Percentiles rank a stretch among this genome's conserved stretches.
Evolutionary conservation across 306 rosid species (phyloP).

Genomic region (Cucurbita argyrosperma): DNA sequence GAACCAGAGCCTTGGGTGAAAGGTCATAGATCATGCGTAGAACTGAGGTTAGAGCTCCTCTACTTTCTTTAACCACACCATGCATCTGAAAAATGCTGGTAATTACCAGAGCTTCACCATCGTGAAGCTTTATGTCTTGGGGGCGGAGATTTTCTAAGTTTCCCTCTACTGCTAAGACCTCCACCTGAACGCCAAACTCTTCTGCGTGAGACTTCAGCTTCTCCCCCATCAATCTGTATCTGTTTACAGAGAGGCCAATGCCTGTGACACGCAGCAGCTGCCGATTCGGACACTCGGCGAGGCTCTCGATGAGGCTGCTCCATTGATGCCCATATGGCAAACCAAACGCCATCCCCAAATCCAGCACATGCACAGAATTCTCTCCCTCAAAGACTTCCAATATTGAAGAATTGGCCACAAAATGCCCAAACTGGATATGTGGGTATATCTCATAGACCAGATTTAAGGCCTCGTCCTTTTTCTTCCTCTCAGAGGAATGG

Average conservation of each 20-base stretch:
- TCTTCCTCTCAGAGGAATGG: conserved; percentile 31
- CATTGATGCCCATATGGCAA: conserved; percentile 65
- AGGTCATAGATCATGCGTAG: conserved; percentile 55
- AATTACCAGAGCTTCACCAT: conserved; percentile 53
- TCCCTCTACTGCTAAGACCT: conserved; percentile 38
- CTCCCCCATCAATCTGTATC: conserved; percentile 36
- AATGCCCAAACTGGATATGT: conserved; percentile 74
- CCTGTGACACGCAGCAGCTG: conserved; percentile 39
- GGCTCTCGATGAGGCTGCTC: conserved; percentile 42
- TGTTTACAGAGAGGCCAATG: conserved; percentile 36
- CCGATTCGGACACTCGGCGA: conserved; percentile 14
- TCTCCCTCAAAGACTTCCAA: conserved; percentile 97
- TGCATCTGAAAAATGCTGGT: conserved; percentile 80
- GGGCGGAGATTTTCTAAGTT: conserved; percentile 38
- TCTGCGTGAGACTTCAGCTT: conserved; percentile 41
- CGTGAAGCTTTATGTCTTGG: conserved; percentile 31
- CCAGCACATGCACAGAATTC: conserved; percentile 66
- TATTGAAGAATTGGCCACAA: conserved; percentile 53
- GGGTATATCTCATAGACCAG: conserved; percentile 68
- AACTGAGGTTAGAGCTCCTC: conserved; percentile 71
- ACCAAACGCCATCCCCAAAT: conserved; percentile 68
- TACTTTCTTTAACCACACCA: conserved; percentile 76
- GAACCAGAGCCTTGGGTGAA: conserved; percentile 43
- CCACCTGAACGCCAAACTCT: conserved; percentile 29
- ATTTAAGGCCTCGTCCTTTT: conserved; percentile 54